phyloP scores from a whole-genome alignment of 2,329 filamentous ascomycete genomes.

The Elsinoe ampelina region DNA sequence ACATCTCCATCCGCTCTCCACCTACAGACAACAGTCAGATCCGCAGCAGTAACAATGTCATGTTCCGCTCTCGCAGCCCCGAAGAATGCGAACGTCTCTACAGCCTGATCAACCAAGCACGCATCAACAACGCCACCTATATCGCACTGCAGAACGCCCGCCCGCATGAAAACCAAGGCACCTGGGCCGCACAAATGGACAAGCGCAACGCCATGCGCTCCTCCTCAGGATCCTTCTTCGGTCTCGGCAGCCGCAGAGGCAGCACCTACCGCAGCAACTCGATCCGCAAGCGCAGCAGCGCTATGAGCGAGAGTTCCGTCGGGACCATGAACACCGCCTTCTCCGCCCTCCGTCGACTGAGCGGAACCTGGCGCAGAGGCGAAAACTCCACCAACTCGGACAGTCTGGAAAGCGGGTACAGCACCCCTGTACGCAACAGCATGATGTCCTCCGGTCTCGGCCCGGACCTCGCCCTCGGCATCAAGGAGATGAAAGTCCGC shows the following conservation, averaged over 20 bases:
- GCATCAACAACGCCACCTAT: conserved; percentile 88
- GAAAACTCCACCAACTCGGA: conserved; percentile 52
- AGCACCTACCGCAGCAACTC: conserved; percentile 47
- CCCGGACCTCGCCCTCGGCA: conserved; percentile 41
- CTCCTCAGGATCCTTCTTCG: conserved; percentile 40
- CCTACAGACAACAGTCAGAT: conserved; percentile 65
- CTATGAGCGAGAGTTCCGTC: conserved; percentile 64
- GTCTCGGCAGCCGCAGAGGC: conserved; percentile 45
- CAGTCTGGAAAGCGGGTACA: conserved; percentile 43
- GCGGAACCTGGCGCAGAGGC: conserved; percentile 47
- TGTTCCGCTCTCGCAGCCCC: conserved; percentile 72
- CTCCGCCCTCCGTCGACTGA: conserved; percentile 65
- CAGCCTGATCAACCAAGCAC: conserved; percentile 73
- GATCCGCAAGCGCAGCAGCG: conserved; percentile 43
- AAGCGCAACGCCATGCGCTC: conserved; percentile 39
- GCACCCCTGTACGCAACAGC: conserved; percentile 19
- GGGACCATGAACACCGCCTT: conserved; percentile 73
- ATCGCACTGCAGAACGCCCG: conserved; percentile 67
- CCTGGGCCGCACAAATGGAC: conserved; percentile 44
- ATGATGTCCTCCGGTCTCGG: neutral
- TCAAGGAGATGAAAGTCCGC: conserved; percentile 74
- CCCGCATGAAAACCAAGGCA: conserved; percentile 42
- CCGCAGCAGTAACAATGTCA: conserved; percentile 64
- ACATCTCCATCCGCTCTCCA: conserved; percentile 87
- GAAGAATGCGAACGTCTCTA: conserved; percentile 78